A percentile compares a stretch with the other conserved stretches of the same genome.
These are phyloP conservation scores for Apiospora kogelbergensis DNA, from an alignment of 2,329 filamentous ascomycete species.

Conservation along the genomic window DNA sequence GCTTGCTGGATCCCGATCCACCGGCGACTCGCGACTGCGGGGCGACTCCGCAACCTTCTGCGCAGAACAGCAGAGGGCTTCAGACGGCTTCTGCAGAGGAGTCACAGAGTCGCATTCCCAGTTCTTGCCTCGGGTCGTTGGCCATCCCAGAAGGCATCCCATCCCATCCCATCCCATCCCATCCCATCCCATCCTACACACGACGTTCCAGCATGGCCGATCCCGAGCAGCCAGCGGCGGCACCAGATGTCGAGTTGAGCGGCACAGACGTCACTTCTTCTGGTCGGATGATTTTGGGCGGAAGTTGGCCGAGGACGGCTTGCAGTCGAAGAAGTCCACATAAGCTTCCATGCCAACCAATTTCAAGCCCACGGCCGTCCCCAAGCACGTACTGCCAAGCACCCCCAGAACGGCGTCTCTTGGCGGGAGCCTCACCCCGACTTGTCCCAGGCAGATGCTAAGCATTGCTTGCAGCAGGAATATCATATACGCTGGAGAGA, in stretches of 20 bases:
- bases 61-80: not conserved
- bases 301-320: not conserved
- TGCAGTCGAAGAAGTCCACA: not conserved
- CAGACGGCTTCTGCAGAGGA: too few relatives aligned
- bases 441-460: not conserved
- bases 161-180: too few relatives aligned
- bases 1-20: not conserved
- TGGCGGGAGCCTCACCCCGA: not conserved
- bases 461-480: constrained; percentile 2
- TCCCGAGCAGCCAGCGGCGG: not conserved
- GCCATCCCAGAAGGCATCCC: not conserved
- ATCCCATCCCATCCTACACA: too few relatives aligned
- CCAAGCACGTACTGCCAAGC: too few relatives aligned
- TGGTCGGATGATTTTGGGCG: not conserved
- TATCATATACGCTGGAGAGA: not conserved
- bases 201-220: not conserved
- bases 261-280: not conserved
- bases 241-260: not conserved
- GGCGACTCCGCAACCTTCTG: not conserved
- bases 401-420: not conserved
- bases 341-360: not conserved
- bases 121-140: not conserved
- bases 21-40: not conserved
- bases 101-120: not conserved
- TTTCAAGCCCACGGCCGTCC: not conserved